phyloP scores from a whole-genome alignment of 2,329 filamentous ascomycete species.

The Chaetomiaceae sp. region DNA sequence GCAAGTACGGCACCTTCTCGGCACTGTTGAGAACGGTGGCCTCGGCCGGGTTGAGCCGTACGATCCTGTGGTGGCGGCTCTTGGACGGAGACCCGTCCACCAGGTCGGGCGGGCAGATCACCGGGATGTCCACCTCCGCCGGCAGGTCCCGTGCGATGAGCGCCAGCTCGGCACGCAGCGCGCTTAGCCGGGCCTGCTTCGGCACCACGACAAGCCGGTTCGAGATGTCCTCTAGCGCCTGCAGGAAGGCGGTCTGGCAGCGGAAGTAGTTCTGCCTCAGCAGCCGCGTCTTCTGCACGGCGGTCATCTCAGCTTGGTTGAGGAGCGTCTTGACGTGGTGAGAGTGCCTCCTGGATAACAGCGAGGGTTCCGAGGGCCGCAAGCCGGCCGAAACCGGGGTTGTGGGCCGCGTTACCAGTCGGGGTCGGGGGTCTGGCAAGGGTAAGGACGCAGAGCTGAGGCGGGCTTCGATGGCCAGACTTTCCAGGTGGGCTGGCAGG shows the following conservation, averaged over 20 bases:
- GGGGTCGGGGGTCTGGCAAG: constrained; percentile 54
- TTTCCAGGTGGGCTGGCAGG: constrained; percentile 45
- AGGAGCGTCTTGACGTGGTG: constrained; percentile 53
- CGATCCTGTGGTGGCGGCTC: constrained; percentile 75
- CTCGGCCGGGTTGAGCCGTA: constrained; percentile 76
- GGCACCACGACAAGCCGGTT: constrained; percentile 78
- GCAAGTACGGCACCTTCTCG: constrained; percentile 75
- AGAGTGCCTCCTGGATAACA: constrained; percentile 50
- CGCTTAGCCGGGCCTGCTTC: constrained; percentile 74
- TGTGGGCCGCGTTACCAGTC: constrained; percentile 44
- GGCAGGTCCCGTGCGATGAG: constrained; percentile 75
- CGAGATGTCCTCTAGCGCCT: constrained; percentile 75
- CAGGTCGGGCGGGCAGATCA: constrained; percentile 71
- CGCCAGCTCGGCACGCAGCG: constrained; percentile 72
- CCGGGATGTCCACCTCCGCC: constrained; percentile 75
- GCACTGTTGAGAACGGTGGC: constrained; percentile 81
- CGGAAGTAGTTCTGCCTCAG: constrained; percentile 78
- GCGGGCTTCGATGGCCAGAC: constrained; percentile 51
- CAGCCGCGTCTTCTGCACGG: constrained; percentile 62
- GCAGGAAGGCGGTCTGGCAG: constrained; percentile 73
- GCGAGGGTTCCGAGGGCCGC: constrained; percentile 43
- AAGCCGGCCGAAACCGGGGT: constrained; percentile 54
- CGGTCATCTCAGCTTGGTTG: constrained; percentile 56
- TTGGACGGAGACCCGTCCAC: constrained; percentile 66
- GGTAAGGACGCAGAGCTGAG: constrained; percentile 64